Evolutionary conservation across 305 asterid species (phyloP).

Genomic region (Fraxinus velutina): DNA sequence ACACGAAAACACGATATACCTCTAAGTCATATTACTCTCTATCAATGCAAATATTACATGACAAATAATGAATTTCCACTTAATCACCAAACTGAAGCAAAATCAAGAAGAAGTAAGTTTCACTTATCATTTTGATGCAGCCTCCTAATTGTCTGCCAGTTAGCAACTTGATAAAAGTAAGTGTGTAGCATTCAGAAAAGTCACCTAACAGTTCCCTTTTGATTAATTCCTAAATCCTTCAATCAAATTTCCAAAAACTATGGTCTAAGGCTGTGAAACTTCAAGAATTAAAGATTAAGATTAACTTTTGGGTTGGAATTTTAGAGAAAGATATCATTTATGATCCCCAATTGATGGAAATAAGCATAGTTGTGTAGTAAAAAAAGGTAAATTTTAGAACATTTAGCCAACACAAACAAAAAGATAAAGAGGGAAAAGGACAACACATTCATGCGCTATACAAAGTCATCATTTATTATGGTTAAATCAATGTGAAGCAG

Average conservation of each 20-base stretch:
- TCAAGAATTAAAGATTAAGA: too few species aligned
- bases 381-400: not conserved
- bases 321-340: too few species aligned
- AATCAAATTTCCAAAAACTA: not conserved
- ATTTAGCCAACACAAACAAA: constrained; percentile 11
- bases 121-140: not conserved
- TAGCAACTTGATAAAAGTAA: constrained; percentile 23
- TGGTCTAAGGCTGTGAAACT: not conserved
- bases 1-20: not conserved
- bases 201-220: constrained; percentile 8
- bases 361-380: not conserved
- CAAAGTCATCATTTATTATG: constrained; percentile 14
- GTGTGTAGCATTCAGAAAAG: constrained; percentile 16
- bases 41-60: too few species aligned
- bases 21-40: too few species aligned
- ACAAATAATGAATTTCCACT: too few species aligned
- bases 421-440: constrained; percentile 10
- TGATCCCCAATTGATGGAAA: constrained; percentile 19
- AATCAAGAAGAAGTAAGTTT: too few species aligned
- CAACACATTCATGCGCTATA: constrained; percentile 32
- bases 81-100: too few species aligned
- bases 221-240: not conserved
- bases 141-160: not conserved
- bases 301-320: too few species aligned
- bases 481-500: not conserved